A percentile compares a stretch with the other conserved stretches of the same genome.
These are phyloP conservation scores for Mrakiaceae sp. DNA, from an alignment of 1,284 basidiomycete genomes.

Conservation along the genomic window DNA sequence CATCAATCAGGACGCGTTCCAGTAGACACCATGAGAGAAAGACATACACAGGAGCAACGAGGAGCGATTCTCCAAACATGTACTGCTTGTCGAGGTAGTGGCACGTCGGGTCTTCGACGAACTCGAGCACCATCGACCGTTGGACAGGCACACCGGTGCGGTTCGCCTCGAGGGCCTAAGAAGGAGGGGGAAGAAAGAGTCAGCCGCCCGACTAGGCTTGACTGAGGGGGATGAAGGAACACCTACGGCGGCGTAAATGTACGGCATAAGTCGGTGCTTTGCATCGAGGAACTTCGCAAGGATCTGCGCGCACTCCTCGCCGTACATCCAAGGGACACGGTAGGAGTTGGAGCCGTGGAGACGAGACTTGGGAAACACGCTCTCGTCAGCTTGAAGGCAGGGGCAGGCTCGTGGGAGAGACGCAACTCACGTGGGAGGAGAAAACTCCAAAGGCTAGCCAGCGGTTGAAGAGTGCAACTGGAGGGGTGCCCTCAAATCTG, in stretches of 20 bases:
- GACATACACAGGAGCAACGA: conserved; percentile 55
- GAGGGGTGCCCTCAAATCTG: conserved; percentile 45
- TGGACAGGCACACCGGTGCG: conserved; percentile 50
- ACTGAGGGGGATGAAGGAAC: neutral
- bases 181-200: neutral
- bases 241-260: conserved; percentile 52
- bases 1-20: too few species aligned
- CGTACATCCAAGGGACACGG: conserved; percentile 63
- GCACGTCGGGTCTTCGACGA: conserved; percentile 52
- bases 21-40: too few species aligned
- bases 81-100: conserved; percentile 51
- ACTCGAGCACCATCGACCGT: conserved; percentile 64
- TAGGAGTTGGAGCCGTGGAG: conserved; percentile 60
- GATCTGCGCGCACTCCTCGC: conserved; percentile 42
- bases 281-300: conserved; percentile 54
- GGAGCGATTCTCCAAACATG: conserved; percentile 56
- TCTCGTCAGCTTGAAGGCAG: neutral
- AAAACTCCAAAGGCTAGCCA: conserved; percentile 53
- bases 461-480: conserved; percentile 57
- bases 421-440: conserved; percentile 27
- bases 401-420: neutral
- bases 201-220: neutral
- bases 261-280: conserved; percentile 65
- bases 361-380: conserved; percentile 46
- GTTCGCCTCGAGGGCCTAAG: conserved; percentile 50